A percentile compares a stretch with the other conserved stretches of the same genome.
Conservation (phyloP, 306 rosid species). For the Rosa rugosa region DNA sequence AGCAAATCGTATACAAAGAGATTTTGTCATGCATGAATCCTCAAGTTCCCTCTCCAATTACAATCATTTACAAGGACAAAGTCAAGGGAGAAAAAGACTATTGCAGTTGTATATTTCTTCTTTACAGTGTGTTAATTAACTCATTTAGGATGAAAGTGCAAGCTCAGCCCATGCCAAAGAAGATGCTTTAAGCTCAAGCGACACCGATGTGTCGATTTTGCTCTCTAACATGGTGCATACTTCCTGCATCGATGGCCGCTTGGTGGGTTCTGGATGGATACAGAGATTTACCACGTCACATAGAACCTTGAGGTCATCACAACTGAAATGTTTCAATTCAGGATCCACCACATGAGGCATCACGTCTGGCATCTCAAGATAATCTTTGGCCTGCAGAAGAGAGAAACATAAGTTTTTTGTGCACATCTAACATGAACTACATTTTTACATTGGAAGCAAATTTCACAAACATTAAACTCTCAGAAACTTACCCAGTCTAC, state of each 20-base stretch:
- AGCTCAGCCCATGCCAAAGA: conserved; percentile 99
- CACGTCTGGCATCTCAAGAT: conserved; percentile 70
- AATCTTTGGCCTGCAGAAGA: conserved; percentile 79
- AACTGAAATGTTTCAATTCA: conserved; percentile 63
- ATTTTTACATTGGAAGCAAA: neutral
- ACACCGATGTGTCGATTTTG: conserved; percentile 78
- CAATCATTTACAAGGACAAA: conserved; percentile 62
- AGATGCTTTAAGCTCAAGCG: conserved; percentile 72
- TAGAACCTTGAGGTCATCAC: conserved; percentile 74
- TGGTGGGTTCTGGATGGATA: conserved; percentile 56
- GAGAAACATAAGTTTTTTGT: conserved; percentile 8
- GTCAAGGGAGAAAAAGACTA: conserved; percentile 31
- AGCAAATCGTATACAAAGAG: conserved; percentile 54
- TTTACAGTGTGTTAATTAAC: conserved; percentile 61
- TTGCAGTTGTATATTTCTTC: conserved; percentile 42
- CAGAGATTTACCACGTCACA: conserved; percentile 81
- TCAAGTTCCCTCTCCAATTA: conserved; percentile 31
- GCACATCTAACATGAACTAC: conserved; percentile 8
- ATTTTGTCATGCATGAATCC: conserved; percentile 35
- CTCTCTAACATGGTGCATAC: conserved; percentile 68
- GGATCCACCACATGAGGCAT: conserved; percentile 85
- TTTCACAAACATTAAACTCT: conserved; percentile 16
- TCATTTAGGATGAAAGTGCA: conserved; percentile 66
- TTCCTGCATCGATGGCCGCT: conserved; percentile 64
- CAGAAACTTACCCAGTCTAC: conserved; percentile 83